Evolutionary conservation across 2,329 filamentous ascomycete species (phyloP).

Genomic region (Leptographium wingfieldii): DNA sequence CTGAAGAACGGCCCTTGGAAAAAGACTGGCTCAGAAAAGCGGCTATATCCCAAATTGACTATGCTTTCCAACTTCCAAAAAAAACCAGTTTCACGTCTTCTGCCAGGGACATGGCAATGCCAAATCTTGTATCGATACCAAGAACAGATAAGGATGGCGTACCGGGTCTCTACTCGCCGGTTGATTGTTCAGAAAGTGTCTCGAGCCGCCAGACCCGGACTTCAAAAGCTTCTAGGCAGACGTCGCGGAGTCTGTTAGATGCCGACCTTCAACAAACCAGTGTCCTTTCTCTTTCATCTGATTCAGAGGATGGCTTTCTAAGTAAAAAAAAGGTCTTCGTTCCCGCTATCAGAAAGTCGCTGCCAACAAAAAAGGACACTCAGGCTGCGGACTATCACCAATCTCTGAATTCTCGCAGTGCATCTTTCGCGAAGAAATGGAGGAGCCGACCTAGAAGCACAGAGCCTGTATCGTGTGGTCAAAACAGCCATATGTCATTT

Average conservation of each 20-base stretch:
- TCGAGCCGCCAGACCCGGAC: slow-evolving; percentile 43
- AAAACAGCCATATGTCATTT: background rate
- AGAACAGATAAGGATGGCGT: background rate
- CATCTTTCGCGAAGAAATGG: background rate
- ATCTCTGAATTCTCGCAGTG: background rate
- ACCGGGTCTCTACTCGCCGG: background rate
- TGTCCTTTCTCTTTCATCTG: slow-evolving; percentile 43
- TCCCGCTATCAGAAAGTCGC: slow-evolving; percentile 7
- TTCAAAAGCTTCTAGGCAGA: slow-evolving; percentile 38
- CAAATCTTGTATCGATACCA: background rate
- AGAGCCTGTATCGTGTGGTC: background rate
- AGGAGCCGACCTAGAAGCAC: background rate
- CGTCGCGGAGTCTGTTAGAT: slow-evolving; percentile 33
- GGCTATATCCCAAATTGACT: background rate
- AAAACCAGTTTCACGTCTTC: no score
- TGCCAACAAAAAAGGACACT: background rate
- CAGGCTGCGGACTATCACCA: background rate
- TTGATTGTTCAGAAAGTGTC: slow-evolving; percentile 35
- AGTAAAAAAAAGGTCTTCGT: slow-evolving; percentile 21
- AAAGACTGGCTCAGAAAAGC: background rate
- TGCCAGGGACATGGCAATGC: background rate
- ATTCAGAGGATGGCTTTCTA: slow-evolving; percentile 38
- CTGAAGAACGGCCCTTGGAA: background rate
- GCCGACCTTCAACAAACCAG: slow-evolving; percentile 42
- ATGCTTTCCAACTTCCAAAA: background rate